phyloP scores from a whole-genome alignment of 306 rosid genomes.

The Begonia loranthoides region DNA sequence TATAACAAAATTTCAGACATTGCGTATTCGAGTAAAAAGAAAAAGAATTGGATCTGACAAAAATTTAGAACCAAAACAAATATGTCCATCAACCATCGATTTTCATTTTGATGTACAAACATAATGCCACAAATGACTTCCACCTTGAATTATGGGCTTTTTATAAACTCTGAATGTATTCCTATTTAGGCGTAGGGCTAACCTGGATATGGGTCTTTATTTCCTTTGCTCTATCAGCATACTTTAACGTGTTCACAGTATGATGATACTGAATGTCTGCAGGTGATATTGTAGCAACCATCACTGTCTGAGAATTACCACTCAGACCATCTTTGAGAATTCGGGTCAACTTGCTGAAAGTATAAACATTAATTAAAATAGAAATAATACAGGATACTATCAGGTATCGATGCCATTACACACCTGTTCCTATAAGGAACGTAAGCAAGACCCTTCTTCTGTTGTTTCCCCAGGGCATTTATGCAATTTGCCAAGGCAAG shows the following conservation, averaged over 20 bases:
- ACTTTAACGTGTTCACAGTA: slow-evolving; percentile 49
- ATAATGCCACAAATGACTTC: no score
- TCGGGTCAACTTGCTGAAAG: slow-evolving; percentile 47
- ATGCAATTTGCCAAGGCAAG: slow-evolving; percentile 61
- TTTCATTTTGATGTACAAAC: no score
- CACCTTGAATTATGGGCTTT: no score
- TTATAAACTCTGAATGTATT: no score
- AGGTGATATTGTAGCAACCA: slow-evolving; percentile 52
- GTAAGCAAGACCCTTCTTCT: slow-evolving; percentile 56
- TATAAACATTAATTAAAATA: slow-evolving; percentile 13
- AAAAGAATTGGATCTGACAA: no score
- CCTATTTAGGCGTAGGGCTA: neutral
- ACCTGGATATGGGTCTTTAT: slow-evolving; percentile 61
- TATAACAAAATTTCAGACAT: no score
- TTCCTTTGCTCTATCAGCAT: slow-evolving; percentile 61
- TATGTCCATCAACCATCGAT: no score
- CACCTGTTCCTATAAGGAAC: slow-evolving; percentile 60
- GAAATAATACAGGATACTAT: neutral
- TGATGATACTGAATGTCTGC: slow-evolving; percentile 45
- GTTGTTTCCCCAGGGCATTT: slow-evolving; percentile 52
- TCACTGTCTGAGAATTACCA: slow-evolving; percentile 54
- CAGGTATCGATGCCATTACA: slow-evolving; percentile 7
- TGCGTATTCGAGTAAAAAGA: no score
- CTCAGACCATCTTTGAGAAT: slow-evolving; percentile 56
- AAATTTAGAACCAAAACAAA: no score